Evolutionary conservation across 2,329 filamentous ascomycete genomes (phyloP).

Genomic region (Monosporascus sp.): DNA sequence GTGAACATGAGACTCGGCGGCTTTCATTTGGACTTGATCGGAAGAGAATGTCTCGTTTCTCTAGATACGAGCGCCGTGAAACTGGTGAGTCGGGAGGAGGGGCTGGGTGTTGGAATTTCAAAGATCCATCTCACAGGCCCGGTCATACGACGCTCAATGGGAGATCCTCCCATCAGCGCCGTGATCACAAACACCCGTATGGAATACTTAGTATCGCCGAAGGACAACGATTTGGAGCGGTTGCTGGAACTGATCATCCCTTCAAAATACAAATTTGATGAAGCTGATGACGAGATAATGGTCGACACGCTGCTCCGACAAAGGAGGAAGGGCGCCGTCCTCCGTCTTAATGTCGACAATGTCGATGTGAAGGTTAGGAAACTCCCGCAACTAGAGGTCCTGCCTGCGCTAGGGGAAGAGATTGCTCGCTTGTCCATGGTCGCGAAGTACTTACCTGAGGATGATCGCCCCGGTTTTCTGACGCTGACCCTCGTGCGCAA

Average conservation of each 20-base stretch:
- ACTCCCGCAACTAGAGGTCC: slow-evolving; percentile 58
- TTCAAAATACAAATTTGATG: slow-evolving; percentile 80
- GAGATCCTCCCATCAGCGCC: slow-evolving; percentile 56
- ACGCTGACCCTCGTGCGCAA: slow-evolving; percentile 65
- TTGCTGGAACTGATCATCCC: slow-evolving; percentile 84
- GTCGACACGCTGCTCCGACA: slow-evolving; percentile 86
- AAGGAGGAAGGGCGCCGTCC: slow-evolving; percentile 76
- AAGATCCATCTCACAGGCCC: slow-evolving; percentile 73
- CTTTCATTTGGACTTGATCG: slow-evolving; percentile 68
- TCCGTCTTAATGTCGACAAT: slow-evolving; percentile 63
- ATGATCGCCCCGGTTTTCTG: slow-evolving; percentile 85
- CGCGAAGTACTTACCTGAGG: slow-evolving; percentile 90
- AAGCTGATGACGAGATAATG: slow-evolving; percentile 88
- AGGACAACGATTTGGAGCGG: slow-evolving; percentile 73
- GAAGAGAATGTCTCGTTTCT: slow-evolving; percentile 68
- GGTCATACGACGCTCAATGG: slow-evolving; percentile 45
- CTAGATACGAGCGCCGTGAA: slow-evolving; percentile 80
- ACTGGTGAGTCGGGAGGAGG: slow-evolving; percentile 67
- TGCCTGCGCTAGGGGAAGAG: slow-evolving; percentile 72
- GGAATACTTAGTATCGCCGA: slow-evolving; percentile 68
- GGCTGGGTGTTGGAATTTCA: slow-evolving; percentile 67
- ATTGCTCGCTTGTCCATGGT: slow-evolving; percentile 78
- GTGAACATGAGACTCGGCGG: slow-evolving; percentile 73
- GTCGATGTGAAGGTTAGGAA: slow-evolving; percentile 59
- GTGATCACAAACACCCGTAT: slow-evolving; percentile 63